Percentiles rank a stretch among this genome's conserved stretches.
phyloP scores from a whole-genome alignment of 2,329 filamentous ascomycete species.

The Fusarium luffae region DNA sequence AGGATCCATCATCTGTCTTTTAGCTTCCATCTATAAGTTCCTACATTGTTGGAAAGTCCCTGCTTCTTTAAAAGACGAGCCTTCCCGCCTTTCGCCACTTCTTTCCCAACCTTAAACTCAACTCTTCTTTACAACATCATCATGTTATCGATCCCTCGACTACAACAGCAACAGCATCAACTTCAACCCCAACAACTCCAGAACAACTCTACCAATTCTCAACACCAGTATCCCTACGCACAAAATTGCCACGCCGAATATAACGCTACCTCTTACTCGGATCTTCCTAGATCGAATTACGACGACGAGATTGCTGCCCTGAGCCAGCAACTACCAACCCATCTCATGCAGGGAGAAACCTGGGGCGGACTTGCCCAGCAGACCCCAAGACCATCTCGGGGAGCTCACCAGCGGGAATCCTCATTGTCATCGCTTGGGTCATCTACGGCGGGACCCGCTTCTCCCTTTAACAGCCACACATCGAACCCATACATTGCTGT shows the following conservation, averaged over 20 bases:
- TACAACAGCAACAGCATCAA: conserved; percentile 43
- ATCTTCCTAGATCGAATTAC: conserved; percentile 34
- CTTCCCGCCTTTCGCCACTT: conserved; percentile 44
- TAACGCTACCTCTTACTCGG: conserved; percentile 30
- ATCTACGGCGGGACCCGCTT: conserved; percentile 66
- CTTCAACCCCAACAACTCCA: conserved; percentile 45
- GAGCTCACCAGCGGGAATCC: conserved; percentile 68
- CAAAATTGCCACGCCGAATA: conserved; percentile 38
- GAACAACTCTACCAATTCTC: conserved; percentile 41
- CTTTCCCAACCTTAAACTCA: conserved; percentile 38
- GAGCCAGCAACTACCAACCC: conserved; percentile 39
- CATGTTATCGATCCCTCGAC: conserved; percentile 48
- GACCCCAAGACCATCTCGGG: conserved; percentile 53
- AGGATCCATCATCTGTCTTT: conserved; percentile 35
- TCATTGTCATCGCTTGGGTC: conserved; percentile 71
- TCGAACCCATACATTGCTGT: conserved; percentile 69
- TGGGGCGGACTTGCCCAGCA: conserved; percentile 55
- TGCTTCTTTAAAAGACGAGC: conserved; percentile 42
- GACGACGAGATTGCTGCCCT: conserved; percentile 45
- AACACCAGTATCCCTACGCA: conserved; percentile 31
- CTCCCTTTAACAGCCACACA: conserved; percentile 64
- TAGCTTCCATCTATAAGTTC: conserved; percentile 31
- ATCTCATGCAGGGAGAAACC: conserved; percentile 57
- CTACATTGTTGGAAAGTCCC: conserved; percentile 27
- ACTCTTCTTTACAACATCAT: conserved; percentile 36